Base-by-base conservation (phyloP, 2,329 filamentous ascomycete genomes). In the Colletotrichum plurivorum region DNA sequence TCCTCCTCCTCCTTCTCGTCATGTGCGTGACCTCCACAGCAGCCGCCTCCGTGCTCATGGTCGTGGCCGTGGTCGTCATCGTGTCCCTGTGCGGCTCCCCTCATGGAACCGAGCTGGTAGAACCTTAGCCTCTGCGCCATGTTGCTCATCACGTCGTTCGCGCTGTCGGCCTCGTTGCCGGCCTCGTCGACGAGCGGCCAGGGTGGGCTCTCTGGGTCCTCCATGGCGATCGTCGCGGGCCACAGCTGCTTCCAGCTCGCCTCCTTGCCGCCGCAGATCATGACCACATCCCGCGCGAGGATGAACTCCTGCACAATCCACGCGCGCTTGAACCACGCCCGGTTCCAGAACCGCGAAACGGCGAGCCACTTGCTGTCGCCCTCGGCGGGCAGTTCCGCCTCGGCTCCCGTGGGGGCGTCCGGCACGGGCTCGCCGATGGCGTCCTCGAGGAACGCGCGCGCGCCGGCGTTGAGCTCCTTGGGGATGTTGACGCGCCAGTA, bases 271-370 rank as follows among this genome's bases (percentile, higher is more conserved):
- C 73, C 60, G 48, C 76, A 77, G 53, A 77, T 72, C 60, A 76
- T 65, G 10, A 76, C 18, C 6, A 67, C 57, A 20, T 71, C 63
- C 22, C 63, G 53, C 2, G 73, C 70, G 2, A 77, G 67, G 15
- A 77, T 59, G 3, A 75, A 74, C 49, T 77, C 75, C 53, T 76
- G 75, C 6, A 76, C 72, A 36, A 77, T 73, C 74, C 76, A 77
- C 6, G 73, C 74, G 7, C 76, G 68, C 31, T 72, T 71, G 62
- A 76, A 76, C 76, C 76, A 77, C 48, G 67, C 31, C 18, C 67
- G 43, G 63, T 70, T 70, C 67, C 67, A 70, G 63, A 70, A 70
- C n/a, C 63, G 56, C 6, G 67, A 70, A 4, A 70, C 67, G n/a
- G 45, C 46, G 41, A 63, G 16, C 67, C 67, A 70, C 51, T 57